Percentiles rank a stretch among this genome's conserved stretches.
phyloP scores from a whole-genome alignment of 805 yeast genomes.

The Candida ortonii region DNA sequence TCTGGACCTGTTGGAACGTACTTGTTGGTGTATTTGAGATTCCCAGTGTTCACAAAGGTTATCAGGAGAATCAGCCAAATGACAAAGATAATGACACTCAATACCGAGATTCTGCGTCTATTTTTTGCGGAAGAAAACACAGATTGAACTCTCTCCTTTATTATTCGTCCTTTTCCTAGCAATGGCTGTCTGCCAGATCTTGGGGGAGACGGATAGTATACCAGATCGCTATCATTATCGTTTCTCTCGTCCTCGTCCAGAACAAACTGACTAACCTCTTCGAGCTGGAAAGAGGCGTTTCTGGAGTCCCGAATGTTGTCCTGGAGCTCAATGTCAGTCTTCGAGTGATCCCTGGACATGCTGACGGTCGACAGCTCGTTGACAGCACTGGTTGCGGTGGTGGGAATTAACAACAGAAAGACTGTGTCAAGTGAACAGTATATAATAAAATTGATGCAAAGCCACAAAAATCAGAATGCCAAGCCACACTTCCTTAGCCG shows the following conservation, averaged over 20 bases:
- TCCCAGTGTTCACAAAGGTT: constrained; percentile 23
- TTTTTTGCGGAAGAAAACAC: constrained; percentile 20
- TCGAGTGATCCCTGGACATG: constrained; percentile 8
- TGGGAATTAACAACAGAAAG: background rate
- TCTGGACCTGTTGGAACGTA: no score
- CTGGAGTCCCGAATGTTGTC: constrained; percentile 21
- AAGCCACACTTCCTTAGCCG: constrained; percentile 2
- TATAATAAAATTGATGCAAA: no score
- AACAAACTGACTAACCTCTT: constrained; percentile 22
- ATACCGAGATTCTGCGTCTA: constrained; percentile 13
- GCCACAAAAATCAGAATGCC: background rate
- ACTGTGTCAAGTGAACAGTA: background rate
- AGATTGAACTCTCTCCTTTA: constrained; percentile 9
- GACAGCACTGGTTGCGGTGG: no score
- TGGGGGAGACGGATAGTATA: constrained; percentile 12
- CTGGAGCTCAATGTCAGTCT: constrained; percentile 24
- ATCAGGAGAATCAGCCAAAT: constrained; percentile 28
- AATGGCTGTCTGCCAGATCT: no score
- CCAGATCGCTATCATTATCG: constrained; percentile 18
- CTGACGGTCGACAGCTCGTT: background rate
- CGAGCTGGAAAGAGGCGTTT: constrained; percentile 18
- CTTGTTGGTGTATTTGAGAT: no score
- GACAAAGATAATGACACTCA: constrained; percentile 19
- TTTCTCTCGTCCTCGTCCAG: constrained; percentile 20
- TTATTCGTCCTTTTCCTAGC: constrained; percentile 1